Conservation (phyloP, 148 eudicot genomes). For the Diospyros lotus region DNA sequence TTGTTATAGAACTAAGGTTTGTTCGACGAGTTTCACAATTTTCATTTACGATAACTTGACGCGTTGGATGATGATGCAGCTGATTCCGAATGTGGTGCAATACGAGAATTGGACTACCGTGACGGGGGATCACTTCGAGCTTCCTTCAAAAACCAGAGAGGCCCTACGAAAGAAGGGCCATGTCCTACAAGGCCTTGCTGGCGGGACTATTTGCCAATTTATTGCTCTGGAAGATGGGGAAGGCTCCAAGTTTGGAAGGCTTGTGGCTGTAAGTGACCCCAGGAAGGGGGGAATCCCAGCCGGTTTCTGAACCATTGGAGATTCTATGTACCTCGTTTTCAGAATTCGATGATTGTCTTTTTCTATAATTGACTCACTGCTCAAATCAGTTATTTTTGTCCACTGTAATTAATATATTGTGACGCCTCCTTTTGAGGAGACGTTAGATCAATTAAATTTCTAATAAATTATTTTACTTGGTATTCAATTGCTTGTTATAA, state of each 20-base stretch:
- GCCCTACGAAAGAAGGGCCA: conserved; percentile 79
- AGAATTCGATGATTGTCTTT: no score
- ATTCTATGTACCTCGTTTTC: no score
- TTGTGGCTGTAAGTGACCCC: conserved; percentile 78
- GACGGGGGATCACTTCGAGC: conserved; percentile 80
- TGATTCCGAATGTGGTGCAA: conserved; percentile 56
- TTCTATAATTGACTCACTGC: no score
- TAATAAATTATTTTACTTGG: no score
- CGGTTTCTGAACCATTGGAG: conserved; percentile 35
- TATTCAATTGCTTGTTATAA: no score
- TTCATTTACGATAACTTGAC: no score
- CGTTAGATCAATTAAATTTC: no score
- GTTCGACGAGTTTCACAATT: no score
- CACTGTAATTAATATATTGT: no score
- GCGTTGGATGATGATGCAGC: conserved; percentile 37
- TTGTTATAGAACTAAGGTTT: no score
- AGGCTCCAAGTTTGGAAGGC: conserved; percentile 39
- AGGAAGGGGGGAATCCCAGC: conserved; percentile 83
- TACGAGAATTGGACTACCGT: conserved; percentile 86
- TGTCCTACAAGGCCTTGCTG: conserved; percentile 33
- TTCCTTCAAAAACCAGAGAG: conserved; percentile 30
- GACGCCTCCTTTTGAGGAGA: no score
- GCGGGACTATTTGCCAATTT: conserved; percentile 69
- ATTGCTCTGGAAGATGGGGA: conserved; percentile 47
- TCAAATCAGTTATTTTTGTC: no score